A percentile compares a stretch with the other conserved stretches of the same genome.
Evolutionary conservation across 257 asterid genomes (phyloP).

Genomic region (Lycium barbarum): DNA sequence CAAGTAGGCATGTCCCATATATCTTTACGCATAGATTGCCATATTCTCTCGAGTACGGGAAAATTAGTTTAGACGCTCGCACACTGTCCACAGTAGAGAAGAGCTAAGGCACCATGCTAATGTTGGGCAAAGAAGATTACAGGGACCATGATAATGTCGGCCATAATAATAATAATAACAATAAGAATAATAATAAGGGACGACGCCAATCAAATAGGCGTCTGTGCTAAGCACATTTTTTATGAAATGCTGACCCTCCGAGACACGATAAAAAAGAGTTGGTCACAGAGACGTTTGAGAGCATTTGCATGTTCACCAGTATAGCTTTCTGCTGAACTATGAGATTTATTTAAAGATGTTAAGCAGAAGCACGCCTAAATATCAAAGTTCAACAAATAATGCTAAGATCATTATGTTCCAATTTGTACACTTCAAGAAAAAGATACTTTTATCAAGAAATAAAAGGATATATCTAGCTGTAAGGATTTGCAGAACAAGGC

Average conservation of each 20-base stretch:
- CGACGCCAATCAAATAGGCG: background rate
- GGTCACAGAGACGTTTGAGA: background rate
- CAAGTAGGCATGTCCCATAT: background rate
- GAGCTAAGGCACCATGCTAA: background rate
- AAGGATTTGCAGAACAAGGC: background rate
- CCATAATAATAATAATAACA: background rate
- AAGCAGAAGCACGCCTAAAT: background rate
- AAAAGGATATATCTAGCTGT: conserved; percentile 18
- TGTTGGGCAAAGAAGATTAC: too few relatives aligned
- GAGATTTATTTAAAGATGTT: background rate
- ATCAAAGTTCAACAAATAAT: conserved; percentile 4
- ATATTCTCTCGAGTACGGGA: background rate
- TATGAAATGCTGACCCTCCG: background rate
- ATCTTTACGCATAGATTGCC: background rate
- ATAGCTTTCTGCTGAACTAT: background rate
- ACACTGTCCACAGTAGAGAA: background rate
- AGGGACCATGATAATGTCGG: background rate
- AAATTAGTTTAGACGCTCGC: background rate
- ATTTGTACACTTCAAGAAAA: background rate
- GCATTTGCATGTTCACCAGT: background rate
- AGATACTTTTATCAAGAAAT: background rate
- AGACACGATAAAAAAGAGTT: background rate
- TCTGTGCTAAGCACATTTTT: background rate
- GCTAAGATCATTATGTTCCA: background rate
- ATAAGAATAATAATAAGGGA: background rate